Evolutionary conservation across 2,329 filamentous ascomycete species (phyloP), one percentile per base, ranked within the genome.

Genomic region (Epichloe aotearoae): DNA sequence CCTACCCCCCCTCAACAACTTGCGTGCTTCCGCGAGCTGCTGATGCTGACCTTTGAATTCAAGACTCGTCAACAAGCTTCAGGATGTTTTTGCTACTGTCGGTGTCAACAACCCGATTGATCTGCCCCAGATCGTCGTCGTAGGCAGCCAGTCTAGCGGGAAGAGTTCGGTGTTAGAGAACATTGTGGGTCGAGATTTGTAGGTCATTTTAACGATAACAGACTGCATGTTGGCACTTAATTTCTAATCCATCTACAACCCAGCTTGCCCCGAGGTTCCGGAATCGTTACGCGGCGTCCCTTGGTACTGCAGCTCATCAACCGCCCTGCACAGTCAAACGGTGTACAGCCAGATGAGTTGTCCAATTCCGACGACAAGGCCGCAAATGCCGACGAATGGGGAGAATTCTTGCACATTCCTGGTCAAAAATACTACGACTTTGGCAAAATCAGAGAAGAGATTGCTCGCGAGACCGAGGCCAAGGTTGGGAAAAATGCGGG

Each of bases 91-190:
- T 68, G 85, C 91, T 55, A 97, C 93, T 41, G 93, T 98, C 61
- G 93, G 93, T 61, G 93, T 97, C 64, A 93, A 95, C 80, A 98
- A 98, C 72, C 93, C 93, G 55, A 98, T 98, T 76, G 93, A 98
- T 74, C 74, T 98, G 57, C 93, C 93, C 50, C 93, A 98, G 75
- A 98, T 98, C 68, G 91, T 86, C 60, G 93, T 98, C 59, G 93
- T 98, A 52, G 93, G 93, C 64, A 96, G 90, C 70, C 93, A 98
- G 74, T 98, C 93, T 19, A 96, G 91, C 69, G 93, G 93, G 73
- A 98, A 98, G 83, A 96, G 89, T 77, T 98, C 93, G 17, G 93
- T 98, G 60, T 73, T 98, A 63, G 93, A 98, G 72, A 98, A 98
- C 66, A 98, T 98, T 64, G 93, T 98, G 52, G 93, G 93, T 53